Conservation (phyloP, 2,329 filamentous ascomycete genomes). For the Onygenales sp. region DNA sequence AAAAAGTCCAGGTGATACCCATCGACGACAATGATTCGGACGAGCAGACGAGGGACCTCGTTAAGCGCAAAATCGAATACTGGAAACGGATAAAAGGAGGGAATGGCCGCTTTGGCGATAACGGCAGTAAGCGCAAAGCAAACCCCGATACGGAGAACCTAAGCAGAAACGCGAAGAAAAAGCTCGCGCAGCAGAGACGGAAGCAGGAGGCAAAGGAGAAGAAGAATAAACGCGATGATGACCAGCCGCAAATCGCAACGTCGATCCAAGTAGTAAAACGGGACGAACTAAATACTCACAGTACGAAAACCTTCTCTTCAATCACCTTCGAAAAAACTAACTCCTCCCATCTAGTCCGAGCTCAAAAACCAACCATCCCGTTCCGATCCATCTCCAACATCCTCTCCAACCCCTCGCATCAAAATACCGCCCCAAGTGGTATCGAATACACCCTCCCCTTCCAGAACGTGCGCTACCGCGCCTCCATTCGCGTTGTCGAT, state of each 20-base stretch:
- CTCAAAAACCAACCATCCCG: conserved; percentile 33
- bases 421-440: conserved; percentile 37
- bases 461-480: conserved; percentile 60
- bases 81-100: conserved; percentile 38
- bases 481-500: conserved; percentile 68
- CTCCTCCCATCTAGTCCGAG: conserved; percentile 33
- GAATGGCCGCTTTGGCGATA: conserved; percentile 23
- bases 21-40: conserved; percentile 40
- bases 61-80: conserved; percentile 58
- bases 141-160: conserved; percentile 8
- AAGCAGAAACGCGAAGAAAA: not conserved
- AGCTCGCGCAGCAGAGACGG: conserved; percentile 11
- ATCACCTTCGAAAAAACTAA: conserved; percentile 10
- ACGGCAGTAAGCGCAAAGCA: conserved; percentile 2
- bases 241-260: conserved; percentile 16
- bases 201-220: conserved; percentile 20
- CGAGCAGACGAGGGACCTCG: conserved; percentile 42
- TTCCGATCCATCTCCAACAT: conserved; percentile 39
- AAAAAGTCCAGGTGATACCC: conserved; percentile 50
- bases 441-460: conserved; percentile 55
- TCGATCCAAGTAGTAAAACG: conserved; percentile 6
- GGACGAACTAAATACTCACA: conserved; percentile 28
- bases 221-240: conserved; percentile 23
- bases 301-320: conserved; percentile 23
- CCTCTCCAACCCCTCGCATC: conserved; percentile 36